These are phyloP conservation scores for Saccharomycopsis schoenii DNA, from an alignment of 805 yeast species.

Conservation along the genomic window DNA sequence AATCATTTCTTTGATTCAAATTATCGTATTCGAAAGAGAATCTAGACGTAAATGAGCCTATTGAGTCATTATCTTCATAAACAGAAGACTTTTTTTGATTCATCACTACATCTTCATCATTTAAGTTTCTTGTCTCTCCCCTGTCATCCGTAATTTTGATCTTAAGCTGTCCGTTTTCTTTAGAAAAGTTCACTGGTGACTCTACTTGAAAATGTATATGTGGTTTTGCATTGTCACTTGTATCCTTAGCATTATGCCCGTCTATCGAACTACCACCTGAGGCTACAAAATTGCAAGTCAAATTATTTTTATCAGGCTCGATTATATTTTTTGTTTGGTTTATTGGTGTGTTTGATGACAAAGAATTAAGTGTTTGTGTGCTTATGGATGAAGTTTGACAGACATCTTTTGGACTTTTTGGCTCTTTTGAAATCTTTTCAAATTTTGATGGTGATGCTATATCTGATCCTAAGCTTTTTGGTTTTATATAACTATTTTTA, in stretches of 20 bases:
- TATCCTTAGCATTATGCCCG: too few relatives aligned
- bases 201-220: too few relatives aligned
- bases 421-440: not conserved
- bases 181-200: too few relatives aligned
- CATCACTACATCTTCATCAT: not conserved
- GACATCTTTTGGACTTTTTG: not conserved
- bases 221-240: too few relatives aligned
- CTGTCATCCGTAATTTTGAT: not conserved
- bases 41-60: constrained; percentile 4
- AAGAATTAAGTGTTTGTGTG: not conserved
- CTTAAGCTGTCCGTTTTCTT: not conserved
- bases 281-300: too few relatives aligned
- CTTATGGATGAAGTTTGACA: not conserved
- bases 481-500: not conserved
- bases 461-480: not conserved
- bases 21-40: constrained; percentile 28
- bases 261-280: too few relatives aligned
- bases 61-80: not conserved
- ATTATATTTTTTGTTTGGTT: too few relatives aligned
- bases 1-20: constrained; percentile 27
- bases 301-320: not conserved
- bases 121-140: not conserved
- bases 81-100: not conserved
- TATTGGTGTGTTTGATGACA: not conserved
- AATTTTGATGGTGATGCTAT: not conserved